These are phyloP conservation scores for Aspergillus sclerotiicarbonarius DNA, from an alignment of 495 filamentous ascomycete genomes.

Conservation along the genomic window DNA sequence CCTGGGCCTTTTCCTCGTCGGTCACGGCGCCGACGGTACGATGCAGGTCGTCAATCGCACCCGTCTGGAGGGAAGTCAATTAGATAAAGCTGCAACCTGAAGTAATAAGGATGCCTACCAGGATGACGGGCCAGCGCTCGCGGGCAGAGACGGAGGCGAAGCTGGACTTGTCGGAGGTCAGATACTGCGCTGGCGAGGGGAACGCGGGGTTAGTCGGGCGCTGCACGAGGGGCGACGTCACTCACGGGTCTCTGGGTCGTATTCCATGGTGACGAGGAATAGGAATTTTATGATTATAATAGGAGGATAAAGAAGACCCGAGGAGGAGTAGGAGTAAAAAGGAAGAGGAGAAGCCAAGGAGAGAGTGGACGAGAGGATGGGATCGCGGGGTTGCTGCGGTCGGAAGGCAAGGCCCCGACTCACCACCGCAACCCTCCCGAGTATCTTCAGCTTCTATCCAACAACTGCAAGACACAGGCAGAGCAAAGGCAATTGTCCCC, in stretches of 20 bases:
- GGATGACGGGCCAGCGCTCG: slow-evolving; percentile 89
- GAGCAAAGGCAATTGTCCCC: too few species aligned
- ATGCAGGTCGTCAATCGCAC: slow-evolving; percentile 92
- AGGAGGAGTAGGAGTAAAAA: background rate
- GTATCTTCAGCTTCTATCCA: background rate
- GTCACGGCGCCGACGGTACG: slow-evolving; percentile 57
- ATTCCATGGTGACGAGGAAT: slow-evolving; percentile 49
- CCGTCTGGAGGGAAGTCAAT: slow-evolving; percentile 57
- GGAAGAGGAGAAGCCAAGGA: slow-evolving; percentile 10
- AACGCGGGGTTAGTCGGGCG: slow-evolving; percentile 19
- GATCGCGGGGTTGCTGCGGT: slow-evolving; percentile 12
- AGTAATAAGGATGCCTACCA: slow-evolving; percentile 53
- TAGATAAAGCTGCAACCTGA: background rate
- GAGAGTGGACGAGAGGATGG: slow-evolving; percentile 7
- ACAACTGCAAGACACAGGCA: background rate
- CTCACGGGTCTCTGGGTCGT: slow-evolving; percentile 63
- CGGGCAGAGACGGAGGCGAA: slow-evolving; percentile 82
- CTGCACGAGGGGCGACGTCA: background rate
- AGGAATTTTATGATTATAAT: background rate
- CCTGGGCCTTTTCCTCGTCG: slow-evolving; percentile 60
- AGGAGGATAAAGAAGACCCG: slow-evolving; percentile 5
- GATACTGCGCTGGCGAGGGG: slow-evolving; percentile 60
- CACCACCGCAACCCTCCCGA: background rate
- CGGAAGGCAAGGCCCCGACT: slow-evolving; percentile 1
- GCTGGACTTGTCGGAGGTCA: slow-evolving; percentile 76